Conservation (phyloP, 352 stramenopile species). For the Phytophthora fragariaefolia region DNA sequence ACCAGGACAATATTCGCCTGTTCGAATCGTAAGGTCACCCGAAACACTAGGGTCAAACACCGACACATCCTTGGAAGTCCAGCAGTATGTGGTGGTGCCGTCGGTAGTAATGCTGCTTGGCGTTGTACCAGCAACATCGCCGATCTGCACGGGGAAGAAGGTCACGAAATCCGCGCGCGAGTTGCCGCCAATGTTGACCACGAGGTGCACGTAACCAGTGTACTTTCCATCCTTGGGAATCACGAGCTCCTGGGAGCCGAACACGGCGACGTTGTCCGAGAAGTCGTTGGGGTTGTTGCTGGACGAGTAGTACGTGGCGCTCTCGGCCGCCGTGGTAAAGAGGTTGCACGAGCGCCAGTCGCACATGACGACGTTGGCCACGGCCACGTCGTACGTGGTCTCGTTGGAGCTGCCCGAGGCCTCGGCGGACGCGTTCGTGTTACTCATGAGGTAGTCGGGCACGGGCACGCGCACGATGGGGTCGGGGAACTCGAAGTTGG, state of each 20-base stretch:
- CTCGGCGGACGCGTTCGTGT: conserved; percentile 33
- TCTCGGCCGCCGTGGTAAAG: conserved; percentile 57
- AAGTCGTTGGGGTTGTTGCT: conserved; percentile 82
- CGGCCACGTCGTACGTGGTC: conserved; percentile 61
- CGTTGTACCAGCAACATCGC: conserved; percentile 60
- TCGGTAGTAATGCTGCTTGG: conserved; percentile 58
- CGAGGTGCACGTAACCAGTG: conserved; percentile 75
- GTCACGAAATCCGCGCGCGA: conserved; percentile 78
- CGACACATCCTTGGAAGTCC: conserved; percentile 57
- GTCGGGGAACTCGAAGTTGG: conserved; percentile 64
- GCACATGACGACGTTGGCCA: conserved; percentile 81
- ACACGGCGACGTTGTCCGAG: conserved; percentile 51
- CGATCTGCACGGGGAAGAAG: conserved; percentile 82
- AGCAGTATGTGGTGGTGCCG: conserved; percentile 81
- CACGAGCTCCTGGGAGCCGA: conserved; percentile 69
- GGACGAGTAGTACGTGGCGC: conserved; percentile 62
- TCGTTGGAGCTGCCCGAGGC: conserved; percentile 33
- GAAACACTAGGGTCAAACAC: conserved; percentile 67
- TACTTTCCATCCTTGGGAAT: conserved; percentile 84
- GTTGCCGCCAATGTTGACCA: conserved; percentile 69
- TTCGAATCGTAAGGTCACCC: conserved; percentile 64
- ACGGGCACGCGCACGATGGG: conserved; percentile 51
- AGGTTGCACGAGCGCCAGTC: conserved; percentile 78
- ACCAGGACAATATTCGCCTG: conserved; percentile 70
- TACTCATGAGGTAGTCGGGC: conserved; percentile 48